Evolutionary conservation across 1,284 basidiomycete genomes (phyloP).

Genomic region (Pseudozyma tsukubaensis): DNA sequence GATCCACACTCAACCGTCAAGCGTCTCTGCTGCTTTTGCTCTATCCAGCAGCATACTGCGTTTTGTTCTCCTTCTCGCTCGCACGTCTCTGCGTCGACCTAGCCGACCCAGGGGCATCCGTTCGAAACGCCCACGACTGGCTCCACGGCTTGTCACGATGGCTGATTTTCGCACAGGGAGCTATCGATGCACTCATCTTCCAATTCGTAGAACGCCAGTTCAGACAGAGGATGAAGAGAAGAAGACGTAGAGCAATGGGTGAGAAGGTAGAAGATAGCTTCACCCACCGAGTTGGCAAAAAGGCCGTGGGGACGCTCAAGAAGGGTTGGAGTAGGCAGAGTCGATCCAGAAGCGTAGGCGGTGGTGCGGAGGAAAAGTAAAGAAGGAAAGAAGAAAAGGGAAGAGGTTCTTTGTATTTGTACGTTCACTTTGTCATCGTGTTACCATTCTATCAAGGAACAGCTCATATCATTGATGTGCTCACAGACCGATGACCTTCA

Average conservation of each 20-base stretch:
- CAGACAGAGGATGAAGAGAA: slow-evolving; percentile 53
- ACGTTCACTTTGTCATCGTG: background rate
- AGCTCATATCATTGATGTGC: too few species aligned
- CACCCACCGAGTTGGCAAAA: slow-evolving; percentile 16
- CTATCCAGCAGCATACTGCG: slow-evolving; percentile 56
- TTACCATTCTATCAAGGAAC: too few species aligned
- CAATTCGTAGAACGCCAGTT: slow-evolving; percentile 61
- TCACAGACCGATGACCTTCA: too few species aligned
- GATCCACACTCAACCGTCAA: slow-evolving; percentile 60
- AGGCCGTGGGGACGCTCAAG: slow-evolving; percentile 2
- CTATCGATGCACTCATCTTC: slow-evolving; percentile 62
- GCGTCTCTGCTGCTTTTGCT: slow-evolving; percentile 57
- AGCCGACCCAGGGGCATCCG: slow-evolving; percentile 22
- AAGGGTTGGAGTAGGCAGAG: slow-evolving; percentile 8
- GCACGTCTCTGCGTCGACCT: slow-evolving; percentile 51
- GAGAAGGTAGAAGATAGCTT: slow-evolving; percentile 41
- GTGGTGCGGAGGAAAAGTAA: background rate
- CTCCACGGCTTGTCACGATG: slow-evolving; percentile 50
- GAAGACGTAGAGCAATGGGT: slow-evolving; percentile 51
- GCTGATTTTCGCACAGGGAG: slow-evolving; percentile 62
- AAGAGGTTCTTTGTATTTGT: slow-evolving; percentile 3
- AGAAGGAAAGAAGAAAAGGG: background rate
- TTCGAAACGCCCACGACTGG: slow-evolving; percentile 35
- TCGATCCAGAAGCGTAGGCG: background rate
- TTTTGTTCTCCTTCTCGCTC: slow-evolving; percentile 60